These are phyloP conservation scores for Cyclotella atomus DNA, from an alignment of 108 stramenopile species.

Conservation along the genomic window DNA sequence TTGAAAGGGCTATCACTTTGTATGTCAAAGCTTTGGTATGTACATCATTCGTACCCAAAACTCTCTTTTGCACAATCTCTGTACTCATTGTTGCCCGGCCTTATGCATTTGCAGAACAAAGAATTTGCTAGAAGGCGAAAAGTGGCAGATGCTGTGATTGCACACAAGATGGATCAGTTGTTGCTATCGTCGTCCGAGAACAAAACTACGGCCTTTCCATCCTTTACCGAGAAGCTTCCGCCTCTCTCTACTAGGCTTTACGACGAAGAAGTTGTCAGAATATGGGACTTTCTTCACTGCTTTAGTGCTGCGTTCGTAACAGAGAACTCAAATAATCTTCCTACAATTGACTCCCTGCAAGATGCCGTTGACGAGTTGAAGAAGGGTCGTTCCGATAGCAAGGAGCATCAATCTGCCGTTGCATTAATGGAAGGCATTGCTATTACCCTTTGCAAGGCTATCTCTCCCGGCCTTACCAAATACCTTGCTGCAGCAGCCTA, in stretches of 20 bases:
- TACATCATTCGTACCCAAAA: too few relatives aligned
- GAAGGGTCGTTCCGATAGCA: neutral
- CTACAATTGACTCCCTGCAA: conserved; percentile 76
- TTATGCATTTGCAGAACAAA: conserved; percentile 26
- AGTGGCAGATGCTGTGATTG: conserved; percentile 69
- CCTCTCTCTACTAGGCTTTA: conserved; percentile 59
- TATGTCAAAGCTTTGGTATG: conserved; percentile 59
- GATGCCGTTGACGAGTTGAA: conserved; percentile 61
- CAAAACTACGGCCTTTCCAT: conserved; percentile 23
- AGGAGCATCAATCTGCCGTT: conserved; percentile 52
- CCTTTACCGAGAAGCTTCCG: conserved; percentile 48
- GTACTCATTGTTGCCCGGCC: neutral
- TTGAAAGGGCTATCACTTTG: conserved; percentile 68
- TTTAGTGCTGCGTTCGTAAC: conserved; percentile 67
- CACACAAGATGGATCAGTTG: conserved; percentile 42
- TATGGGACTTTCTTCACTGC: conserved; percentile 83
- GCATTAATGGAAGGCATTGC: conserved; percentile 63
- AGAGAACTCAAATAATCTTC: conserved; percentile 49
- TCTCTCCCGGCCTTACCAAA: conserved; percentile 66
- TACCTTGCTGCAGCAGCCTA: conserved; percentile 73
- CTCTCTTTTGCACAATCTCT: neutral
- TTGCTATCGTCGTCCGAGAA: neutral
- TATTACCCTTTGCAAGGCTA: conserved; percentile 70
- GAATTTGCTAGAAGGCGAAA: conserved; percentile 75
- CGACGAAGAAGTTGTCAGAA: conserved; percentile 74